These are phyloP conservation scores for Candida dubliniensis DNA, from an alignment of 1,139 yeast species.

Conservation along the genomic window DNA sequence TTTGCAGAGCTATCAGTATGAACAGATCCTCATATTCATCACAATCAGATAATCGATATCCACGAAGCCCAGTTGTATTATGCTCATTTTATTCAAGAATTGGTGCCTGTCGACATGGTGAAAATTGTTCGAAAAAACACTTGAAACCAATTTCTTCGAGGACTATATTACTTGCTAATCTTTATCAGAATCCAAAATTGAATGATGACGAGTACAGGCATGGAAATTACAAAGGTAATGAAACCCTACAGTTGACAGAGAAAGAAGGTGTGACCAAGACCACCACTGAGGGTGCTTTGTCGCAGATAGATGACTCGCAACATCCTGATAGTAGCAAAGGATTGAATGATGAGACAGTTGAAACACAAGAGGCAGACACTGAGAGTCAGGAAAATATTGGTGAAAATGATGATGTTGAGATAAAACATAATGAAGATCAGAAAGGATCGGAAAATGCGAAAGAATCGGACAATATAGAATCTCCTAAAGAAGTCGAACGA, in stretches of 20 bases:
- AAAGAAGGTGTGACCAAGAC: background rate
- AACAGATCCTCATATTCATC: background rate
- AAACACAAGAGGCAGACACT: background rate
- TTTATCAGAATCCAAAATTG: slow-evolving; percentile 66
- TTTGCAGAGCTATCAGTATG: background rate
- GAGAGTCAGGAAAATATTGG: too few relatives aligned
- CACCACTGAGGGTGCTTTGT: too few relatives aligned
- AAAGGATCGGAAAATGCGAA: background rate
- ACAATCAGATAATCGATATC: background rate
- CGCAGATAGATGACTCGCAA: too few relatives aligned
- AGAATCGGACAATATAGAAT: background rate
- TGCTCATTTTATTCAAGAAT: slow-evolving; percentile 72
- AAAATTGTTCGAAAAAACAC: slow-evolving; percentile 79
- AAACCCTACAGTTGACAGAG: background rate
- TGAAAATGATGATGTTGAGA: background rate
- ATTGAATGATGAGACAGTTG: background rate
- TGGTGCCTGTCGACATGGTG: slow-evolving; percentile 95
- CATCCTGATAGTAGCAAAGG: background rate
- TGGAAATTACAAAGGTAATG: background rate
- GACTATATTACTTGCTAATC: slow-evolving; percentile 65
- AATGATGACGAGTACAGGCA: slow-evolving; percentile 28
- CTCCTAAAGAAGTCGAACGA: too few relatives aligned
- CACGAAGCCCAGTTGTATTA: slow-evolving; percentile 5
- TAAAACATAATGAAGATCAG: background rate
- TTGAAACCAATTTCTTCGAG: slow-evolving; percentile 66